Percentiles rank a stretch among this genome's conserved stretches.
Conservation (phyloP, 495 filamentous ascomycete genomes). For the Acidiella bohemica region DNA sequence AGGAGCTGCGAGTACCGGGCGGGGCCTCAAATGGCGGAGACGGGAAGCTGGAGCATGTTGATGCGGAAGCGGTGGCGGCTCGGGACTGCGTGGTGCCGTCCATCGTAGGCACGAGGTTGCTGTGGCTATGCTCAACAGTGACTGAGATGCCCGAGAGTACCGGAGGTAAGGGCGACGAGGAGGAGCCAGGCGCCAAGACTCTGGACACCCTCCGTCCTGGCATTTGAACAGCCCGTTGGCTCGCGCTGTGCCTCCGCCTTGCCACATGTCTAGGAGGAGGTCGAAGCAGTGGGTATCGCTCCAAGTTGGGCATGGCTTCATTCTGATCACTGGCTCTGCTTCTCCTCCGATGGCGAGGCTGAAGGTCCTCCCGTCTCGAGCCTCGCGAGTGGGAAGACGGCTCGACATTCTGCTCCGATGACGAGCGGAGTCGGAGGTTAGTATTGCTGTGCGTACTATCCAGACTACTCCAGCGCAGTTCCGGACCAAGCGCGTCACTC, state of each 20-base stretch:
- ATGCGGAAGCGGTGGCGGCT: not conserved
- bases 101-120: not conserved
- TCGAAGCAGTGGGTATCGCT: slow-evolving; percentile 12
- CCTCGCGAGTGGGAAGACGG: not conserved
- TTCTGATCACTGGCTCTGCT: slow-evolving; percentile 8
- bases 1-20: slow-evolving; percentile 6
- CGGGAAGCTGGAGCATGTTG: not conserved
- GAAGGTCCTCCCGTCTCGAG: not conserved
- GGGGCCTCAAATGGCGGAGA: not conserved
- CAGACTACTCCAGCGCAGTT: slow-evolving; percentile 9
- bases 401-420: slow-evolving; percentile 12
- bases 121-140: not conserved
- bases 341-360: slow-evolving; percentile 1
- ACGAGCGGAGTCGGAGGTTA: slow-evolving; percentile 10
- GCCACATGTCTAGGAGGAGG: not conserved
- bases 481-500: not conserved
- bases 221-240: not conserved
- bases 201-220: not conserved
- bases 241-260: slow-evolving; percentile 1
- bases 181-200: not conserved
- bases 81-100: not conserved
- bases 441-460: slow-evolving; percentile 8
- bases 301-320: slow-evolving; percentile 1
- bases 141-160: not conserved
- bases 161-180: not conserved